These are phyloP conservation scores for Barnettozyma sp. DNA, from an alignment of 805 yeast genomes.

Conservation along the genomic window DNA sequence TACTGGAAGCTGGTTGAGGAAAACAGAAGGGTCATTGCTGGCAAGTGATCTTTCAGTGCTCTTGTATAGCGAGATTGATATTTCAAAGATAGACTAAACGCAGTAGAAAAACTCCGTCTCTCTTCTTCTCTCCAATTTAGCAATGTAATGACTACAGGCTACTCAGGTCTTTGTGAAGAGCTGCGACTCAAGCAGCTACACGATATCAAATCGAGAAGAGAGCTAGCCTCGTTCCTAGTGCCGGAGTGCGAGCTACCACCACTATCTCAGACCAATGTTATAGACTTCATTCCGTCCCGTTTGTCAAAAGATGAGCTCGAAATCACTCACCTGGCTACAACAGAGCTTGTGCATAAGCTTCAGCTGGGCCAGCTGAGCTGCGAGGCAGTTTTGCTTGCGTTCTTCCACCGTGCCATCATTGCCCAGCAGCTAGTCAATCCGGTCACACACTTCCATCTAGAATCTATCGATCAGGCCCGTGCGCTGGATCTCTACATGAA, in stretches of 20 bases:
- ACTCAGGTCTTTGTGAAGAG: too few species aligned
- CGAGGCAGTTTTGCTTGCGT: slow-evolving; percentile 29
- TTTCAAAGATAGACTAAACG: not conserved
- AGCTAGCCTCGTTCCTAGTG: not conserved
- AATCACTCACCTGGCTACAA: not conserved
- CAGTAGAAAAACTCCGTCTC: too few species aligned
- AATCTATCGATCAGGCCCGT: slow-evolving; percentile 48
- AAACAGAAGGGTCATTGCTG: slow-evolving; percentile 15
- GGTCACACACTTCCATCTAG: slow-evolving; percentile 33
- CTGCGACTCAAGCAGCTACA: too few species aligned
- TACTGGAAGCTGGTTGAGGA: slow-evolving; percentile 23
- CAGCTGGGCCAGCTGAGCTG: not conserved
- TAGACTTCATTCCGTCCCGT: not conserved
- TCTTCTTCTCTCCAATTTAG: too few species aligned
- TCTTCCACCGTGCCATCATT: slow-evolving; percentile 46
- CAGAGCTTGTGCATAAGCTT: not conserved
- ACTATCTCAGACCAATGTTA: not conserved
- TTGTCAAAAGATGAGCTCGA: not conserved
- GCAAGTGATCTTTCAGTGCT: not conserved
- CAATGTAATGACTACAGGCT: too few species aligned
- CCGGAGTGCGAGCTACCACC: slow-evolving; percentile 1
- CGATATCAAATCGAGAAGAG: too few species aligned
- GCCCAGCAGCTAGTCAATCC: slow-evolving; percentile 42
- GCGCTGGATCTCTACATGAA: slow-evolving; percentile 42
- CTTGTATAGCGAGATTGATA: not conserved